Evolutionary conservation across 208 protist species (phyloP), one percentile per base, ranked within the genome.

Genomic region (Leishmania martiniquensis): DNA sequence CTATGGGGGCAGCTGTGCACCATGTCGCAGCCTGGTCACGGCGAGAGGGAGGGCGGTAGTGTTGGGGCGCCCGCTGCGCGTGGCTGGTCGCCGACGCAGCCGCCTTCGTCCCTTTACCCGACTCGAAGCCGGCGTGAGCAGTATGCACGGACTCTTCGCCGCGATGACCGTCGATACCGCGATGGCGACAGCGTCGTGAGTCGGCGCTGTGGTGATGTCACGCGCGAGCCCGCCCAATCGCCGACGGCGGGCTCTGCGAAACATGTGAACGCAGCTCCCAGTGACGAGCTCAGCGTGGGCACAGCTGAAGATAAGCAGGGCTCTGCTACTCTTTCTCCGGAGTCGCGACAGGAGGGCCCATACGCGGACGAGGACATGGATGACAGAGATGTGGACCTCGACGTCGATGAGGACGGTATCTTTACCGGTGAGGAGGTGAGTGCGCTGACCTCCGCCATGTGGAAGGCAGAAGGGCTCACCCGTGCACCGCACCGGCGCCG

Each of bases 1-100:
- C 25, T 84, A 17, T 84, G 80, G 80, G 80, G 80, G 45, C 74
- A 60, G 37, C 80, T 84, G 39, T 84, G 80, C 52, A 29, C 65
- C 1, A 69, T 80, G 12, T 69, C 80, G 17, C 32, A 47, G 70
- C 29, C 29, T 34, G 70, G 37, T 34, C 47, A 32, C 15, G 47
- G 68, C 25, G n/a, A 37, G 9, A n/a, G 44, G 15, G 47, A 44
- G 13, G 5, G 68, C 1, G 32, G 32, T 6, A 9, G 17, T 54
- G 68, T 5, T 59, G 44, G 13, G 4, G 32, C 15, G 15, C n/a
- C 57, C 47, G 13, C 47, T 15, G 47, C 12, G 32, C 20, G 13
- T 47, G 32, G 10, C 68, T 39, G 29, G 15, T 44, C 47, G 6
- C 39, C 29, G 42, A 22, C 68, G 37, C 68, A 57, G 68, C 32